A percentile compares a stretch with the other conserved stretches of the same genome.
phyloP scores from a whole-genome alignment of 306 rosid species.

The Adenanthera pavonina region DNA sequence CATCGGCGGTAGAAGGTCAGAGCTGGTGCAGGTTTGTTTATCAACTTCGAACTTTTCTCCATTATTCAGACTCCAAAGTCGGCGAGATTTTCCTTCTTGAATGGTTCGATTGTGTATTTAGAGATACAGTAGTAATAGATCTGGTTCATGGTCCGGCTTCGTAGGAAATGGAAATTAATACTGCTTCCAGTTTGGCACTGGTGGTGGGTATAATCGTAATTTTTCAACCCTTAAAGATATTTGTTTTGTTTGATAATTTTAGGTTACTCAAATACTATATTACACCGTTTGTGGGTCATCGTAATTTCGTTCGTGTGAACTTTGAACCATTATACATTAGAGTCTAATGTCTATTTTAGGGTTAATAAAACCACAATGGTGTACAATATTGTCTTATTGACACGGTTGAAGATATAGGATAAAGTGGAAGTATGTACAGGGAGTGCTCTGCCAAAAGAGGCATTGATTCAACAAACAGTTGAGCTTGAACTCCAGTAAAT shows the following conservation, averaged over 20 bases:
- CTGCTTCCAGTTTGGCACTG: constrained; percentile 6
- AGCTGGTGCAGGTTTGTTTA: constrained; percentile 11
- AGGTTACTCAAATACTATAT: neutral
- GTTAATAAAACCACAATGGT: neutral
- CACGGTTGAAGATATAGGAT: neutral
- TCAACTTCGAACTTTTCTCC: constrained; percentile 2
- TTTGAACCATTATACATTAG: neutral
- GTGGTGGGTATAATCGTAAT: neutral
- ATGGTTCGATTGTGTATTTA: neutral
- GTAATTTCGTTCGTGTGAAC: neutral
- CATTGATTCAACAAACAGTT: no score
- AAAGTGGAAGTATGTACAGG: neutral
- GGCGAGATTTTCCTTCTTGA: neutral
- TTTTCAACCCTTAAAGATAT: neutral
- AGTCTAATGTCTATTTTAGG: neutral
- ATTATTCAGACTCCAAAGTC: neutral
- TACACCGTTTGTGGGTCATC: neutral
- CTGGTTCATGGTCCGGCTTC: neutral
- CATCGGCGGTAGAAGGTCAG: neutral
- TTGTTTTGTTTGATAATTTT: neutral
- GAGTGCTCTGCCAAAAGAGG: neutral
- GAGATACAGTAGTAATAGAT: neutral
- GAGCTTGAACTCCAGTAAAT: no score
- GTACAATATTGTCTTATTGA: neutral
- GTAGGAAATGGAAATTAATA: neutral